Conservation (phyloP, 78 protist species). For the Corallochytrium limacisporum region DNA sequence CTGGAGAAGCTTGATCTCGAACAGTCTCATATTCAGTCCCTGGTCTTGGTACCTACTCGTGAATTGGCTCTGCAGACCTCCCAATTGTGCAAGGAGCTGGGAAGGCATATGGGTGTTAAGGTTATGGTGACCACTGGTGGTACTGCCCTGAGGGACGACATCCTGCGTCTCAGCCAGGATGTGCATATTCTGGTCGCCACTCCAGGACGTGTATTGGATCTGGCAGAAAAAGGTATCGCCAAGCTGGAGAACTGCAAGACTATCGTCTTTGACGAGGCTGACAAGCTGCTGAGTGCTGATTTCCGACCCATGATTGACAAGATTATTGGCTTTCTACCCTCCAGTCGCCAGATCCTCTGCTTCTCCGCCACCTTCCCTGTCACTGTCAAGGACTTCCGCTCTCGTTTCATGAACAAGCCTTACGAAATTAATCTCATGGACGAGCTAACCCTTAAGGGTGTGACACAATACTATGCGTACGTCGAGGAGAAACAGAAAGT, state of each 20-base stretch:
- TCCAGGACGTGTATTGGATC: slow-evolving; percentile 86
- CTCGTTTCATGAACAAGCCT: slow-evolving; percentile 64
- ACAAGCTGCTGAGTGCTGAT: slow-evolving; percentile 88
- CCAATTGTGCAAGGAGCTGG: slow-evolving; percentile 75
- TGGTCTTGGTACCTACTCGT: slow-evolving; percentile 91
- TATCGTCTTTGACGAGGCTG: slow-evolving; percentile 93
- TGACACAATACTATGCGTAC: slow-evolving; percentile 95
- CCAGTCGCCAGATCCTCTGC: slow-evolving; percentile 67
- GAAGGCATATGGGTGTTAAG: slow-evolving; percentile 67
- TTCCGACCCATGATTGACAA: slow-evolving; percentile 72
- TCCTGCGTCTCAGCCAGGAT: slow-evolving; percentile 39
- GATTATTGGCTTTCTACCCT: slow-evolving; percentile 55
- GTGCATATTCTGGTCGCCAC: slow-evolving; percentile 93
- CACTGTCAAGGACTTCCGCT: slow-evolving; percentile 75
- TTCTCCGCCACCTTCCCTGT: slow-evolving; percentile 96
- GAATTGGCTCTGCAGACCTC: slow-evolving; percentile 95
- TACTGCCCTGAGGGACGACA: slow-evolving; percentile 70
- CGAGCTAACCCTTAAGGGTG: slow-evolving; percentile 93
- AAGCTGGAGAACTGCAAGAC: slow-evolving; percentile 39
- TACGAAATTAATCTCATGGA: slow-evolving; percentile 93
- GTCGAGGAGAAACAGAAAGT: slow-evolving; percentile 95
- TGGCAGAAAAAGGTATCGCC: slow-evolving; percentile 52
- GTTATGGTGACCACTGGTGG: slow-evolving; percentile 94
- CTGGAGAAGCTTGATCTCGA: slow-evolving; percentile 65
- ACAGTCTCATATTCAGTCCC: slow-evolving; percentile 60